A percentile compares a stretch with the other conserved stretches of the same genome.
Conservation (phyloP, 495 filamentous ascomycete species). For the Xylaria sp. region DNA sequence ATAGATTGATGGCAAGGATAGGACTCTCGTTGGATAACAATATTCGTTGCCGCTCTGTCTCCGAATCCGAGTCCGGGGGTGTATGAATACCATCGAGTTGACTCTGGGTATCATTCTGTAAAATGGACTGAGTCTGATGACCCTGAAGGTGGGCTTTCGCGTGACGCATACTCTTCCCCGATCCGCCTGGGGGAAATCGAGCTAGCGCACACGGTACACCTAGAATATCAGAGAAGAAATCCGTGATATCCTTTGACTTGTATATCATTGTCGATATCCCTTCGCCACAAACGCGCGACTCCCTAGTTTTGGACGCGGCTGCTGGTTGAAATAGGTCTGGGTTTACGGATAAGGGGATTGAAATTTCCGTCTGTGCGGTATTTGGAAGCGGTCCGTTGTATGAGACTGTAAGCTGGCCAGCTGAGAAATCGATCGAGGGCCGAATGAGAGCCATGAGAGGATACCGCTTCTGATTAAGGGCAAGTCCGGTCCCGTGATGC, state of each 20-base stretch:
- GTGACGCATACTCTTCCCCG: constrained; percentile 63
- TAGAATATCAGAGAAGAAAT: constrained; percentile 76
- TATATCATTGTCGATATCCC: constrained; percentile 73
- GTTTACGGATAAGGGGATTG: constrained; percentile 68
- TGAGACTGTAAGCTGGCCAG: constrained; percentile 54
- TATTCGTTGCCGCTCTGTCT: constrained; percentile 61
- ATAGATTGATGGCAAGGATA: constrained; percentile 80
- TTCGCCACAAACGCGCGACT: constrained; percentile 82
- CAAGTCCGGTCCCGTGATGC: constrained; percentile 78
- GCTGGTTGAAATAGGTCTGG: constrained; percentile 56
- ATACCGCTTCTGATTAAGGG: constrained; percentile 82
- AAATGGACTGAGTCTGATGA: constrained; percentile 45
- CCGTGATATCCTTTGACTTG: constrained; percentile 63
- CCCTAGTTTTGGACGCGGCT: constrained; percentile 38
- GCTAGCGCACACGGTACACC: constrained; percentile 82
- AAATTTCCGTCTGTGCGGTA: constrained; percentile 50
- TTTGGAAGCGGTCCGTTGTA: constrained; percentile 45
- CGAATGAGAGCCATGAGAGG: constrained; percentile 82
- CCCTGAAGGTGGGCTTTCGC: constrained; percentile 69
- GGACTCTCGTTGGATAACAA: constrained; percentile 91
- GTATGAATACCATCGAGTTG: constrained; percentile 60
- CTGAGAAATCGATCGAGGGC: constrained; percentile 70
- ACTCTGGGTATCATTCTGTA: constrained; percentile 37
- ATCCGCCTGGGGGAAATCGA: constrained; percentile 71
- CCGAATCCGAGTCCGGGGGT: constrained; percentile 56